phyloP scores from a whole-genome alignment of 1,284 basidiomycete genomes.

The Coriolopsis trogii region DNA sequence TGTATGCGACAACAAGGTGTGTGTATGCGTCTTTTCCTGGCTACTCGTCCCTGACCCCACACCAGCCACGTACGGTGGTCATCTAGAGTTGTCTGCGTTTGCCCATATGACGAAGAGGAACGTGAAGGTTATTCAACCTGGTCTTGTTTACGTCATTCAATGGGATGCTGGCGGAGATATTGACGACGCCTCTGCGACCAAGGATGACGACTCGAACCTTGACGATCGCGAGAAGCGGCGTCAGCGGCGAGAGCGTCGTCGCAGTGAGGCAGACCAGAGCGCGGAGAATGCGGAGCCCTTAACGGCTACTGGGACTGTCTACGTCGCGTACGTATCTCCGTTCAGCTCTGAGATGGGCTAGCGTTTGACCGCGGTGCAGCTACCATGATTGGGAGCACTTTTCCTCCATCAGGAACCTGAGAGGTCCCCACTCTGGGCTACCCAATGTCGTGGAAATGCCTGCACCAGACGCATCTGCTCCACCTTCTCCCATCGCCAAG shows the following conservation, averaged over 20 bases:
- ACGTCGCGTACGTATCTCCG: constrained; percentile 71
- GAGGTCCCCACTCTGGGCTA: constrained; percentile 82
- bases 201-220: constrained; percentile 31
- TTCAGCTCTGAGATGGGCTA: not conserved
- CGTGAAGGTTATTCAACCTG: constrained; percentile 92
- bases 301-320: constrained; percentile 50
- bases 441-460: constrained; percentile 68
- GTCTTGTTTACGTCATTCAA: constrained; percentile 81
- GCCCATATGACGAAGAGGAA: constrained; percentile 78
- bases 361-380: constrained; percentile 39
- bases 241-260: constrained; percentile 40
- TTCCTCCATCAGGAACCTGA: constrained; percentile 85
- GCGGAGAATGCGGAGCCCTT: constrained; percentile 17
- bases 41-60: not conserved
- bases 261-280: constrained; percentile 35
- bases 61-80: constrained; percentile 86
- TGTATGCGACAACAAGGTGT: constrained; percentile 79
- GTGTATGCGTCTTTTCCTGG: constrained; percentile 30
- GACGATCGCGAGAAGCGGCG: constrained; percentile 39
- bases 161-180: constrained; percentile 59
- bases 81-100: constrained; percentile 89
- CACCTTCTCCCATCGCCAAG: constrained; percentile 26
- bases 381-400: constrained; percentile 96
- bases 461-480: constrained; percentile 25
- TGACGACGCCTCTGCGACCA: constrained; percentile 24